Percentiles rank a stretch among this genome's conserved stretches.
Conservation (phyloP, 345 rosid species). For the Corchorus capsularis region DNA sequence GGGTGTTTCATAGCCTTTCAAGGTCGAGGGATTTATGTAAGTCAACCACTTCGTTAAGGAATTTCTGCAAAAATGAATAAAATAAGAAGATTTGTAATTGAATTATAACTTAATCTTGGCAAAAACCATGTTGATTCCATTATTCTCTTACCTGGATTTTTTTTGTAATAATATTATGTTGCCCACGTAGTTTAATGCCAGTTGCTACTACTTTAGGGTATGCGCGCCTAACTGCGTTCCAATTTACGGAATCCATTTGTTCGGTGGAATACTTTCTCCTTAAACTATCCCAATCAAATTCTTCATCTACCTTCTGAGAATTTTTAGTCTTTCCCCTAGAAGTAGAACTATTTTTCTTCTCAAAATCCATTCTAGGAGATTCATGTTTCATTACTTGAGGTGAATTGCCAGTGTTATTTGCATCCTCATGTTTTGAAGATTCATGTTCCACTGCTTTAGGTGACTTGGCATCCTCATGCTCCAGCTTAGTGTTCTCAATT, state of each 20-base stretch:
- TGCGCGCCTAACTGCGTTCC: constrained; percentile 57
- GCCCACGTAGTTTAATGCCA: constrained; percentile 54
- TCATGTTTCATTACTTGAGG: not conserved
- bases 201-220: constrained; percentile 27
- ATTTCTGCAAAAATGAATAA: constrained; percentile 35
- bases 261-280: constrained; percentile 35
- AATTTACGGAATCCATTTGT: constrained; percentile 57
- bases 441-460: not conserved
- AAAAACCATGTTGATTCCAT: not conserved
- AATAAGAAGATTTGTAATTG: not conserved
- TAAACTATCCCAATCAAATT: constrained; percentile 51
- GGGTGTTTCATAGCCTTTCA: constrained; percentile 73
- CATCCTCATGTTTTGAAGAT: not conserved
- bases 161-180: constrained; percentile 37
- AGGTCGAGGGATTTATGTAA: constrained; percentile 56
- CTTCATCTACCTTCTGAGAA: constrained; percentile 10
- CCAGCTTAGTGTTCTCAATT: too few species aligned
- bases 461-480: not conserved
- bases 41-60: constrained; percentile 38
- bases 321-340: constrained; percentile 27
- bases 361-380: too few species aligned
- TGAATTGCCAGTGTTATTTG: not conserved
- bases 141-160: constrained; percentile 46
- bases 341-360: not conserved
- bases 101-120: not conserved